Conservation (phyloP, 257 asterid genomes). For the Solanum dulcamara region DNA sequence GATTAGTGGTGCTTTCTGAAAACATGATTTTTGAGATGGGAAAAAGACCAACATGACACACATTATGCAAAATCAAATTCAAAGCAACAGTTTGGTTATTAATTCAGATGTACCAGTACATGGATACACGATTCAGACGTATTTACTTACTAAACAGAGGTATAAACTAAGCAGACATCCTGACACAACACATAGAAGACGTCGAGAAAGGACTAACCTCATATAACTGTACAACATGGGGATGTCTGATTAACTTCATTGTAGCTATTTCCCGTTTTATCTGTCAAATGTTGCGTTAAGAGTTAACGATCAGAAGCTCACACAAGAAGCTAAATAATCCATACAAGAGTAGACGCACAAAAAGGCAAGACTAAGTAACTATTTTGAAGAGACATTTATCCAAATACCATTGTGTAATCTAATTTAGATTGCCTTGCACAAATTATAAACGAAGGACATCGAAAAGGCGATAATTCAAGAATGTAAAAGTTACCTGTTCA, state of each 20-base stretch:
- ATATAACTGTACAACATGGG: constrained; percentile 57
- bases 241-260: constrained; percentile 79
- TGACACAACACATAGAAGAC: neutral
- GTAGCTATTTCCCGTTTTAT: constrained; percentile 82
- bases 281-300: constrained; percentile 27
- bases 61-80: neutral
- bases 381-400: neutral
- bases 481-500: constrained; percentile 50
- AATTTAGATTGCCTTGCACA: neutral
- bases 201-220: constrained; percentile 39
- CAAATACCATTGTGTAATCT: neutral
- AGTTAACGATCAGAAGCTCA: neutral
- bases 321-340: neutral
- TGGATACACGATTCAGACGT: neutral
- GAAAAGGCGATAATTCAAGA: neutral
- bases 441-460: neutral
- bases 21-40: neutral
- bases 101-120: neutral
- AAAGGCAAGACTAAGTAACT: neutral
- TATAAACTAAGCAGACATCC: neutral
- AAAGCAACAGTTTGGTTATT: neutral
- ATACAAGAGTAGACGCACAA: neutral
- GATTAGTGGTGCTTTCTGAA: neutral
- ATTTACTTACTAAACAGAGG: neutral
- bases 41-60: neutral